Conservation (phyloP, 2,329 filamentous ascomycete species). For the Fusarium fujikuroi region DNA sequence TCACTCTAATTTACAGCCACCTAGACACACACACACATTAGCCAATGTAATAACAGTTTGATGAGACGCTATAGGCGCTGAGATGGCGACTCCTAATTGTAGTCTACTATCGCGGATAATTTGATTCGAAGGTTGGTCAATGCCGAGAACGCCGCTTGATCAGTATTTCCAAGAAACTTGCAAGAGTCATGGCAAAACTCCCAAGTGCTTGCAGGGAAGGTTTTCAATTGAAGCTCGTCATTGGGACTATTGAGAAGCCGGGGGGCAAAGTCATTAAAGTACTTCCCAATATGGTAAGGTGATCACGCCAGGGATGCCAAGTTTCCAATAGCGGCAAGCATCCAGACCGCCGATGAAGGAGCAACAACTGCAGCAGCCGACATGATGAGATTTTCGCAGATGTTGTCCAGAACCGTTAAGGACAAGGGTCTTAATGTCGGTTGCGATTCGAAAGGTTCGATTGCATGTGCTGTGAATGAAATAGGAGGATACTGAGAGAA, state of each 20-base stretch:
- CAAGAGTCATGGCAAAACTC: constrained; percentile 24
- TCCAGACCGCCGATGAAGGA: constrained; percentile 27
- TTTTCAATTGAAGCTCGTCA: constrained; percentile 18
- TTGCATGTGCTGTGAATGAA: background rate
- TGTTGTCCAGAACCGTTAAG: constrained; percentile 14
- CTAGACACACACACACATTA: background rate
- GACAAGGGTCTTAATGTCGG: constrained; percentile 12
- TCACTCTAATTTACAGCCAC: constrained; percentile 21
- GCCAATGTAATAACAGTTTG: background rate
- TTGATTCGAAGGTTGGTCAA: constrained; percentile 7
- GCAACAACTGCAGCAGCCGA: constrained; percentile 24
- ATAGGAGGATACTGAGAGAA: background rate
- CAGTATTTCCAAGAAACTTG: constrained; percentile 17
- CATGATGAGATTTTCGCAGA: constrained; percentile 24
- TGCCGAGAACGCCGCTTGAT: constrained; percentile 16
- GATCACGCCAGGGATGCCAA: constrained; percentile 1
- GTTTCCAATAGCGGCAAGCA: constrained; percentile 36
- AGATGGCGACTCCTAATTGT: background rate
- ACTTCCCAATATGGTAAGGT: constrained; percentile 28
- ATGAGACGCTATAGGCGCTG: constrained; percentile 16
- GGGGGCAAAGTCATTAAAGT: constrained; percentile 34
- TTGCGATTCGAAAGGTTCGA: background rate
- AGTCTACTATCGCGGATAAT: background rate
- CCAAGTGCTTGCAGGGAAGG: constrained; percentile 24
- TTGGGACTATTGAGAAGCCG: constrained; percentile 33